phyloP scores from a whole-genome alignment of 208 protist species.

The Angomonas deanei region DNA sequence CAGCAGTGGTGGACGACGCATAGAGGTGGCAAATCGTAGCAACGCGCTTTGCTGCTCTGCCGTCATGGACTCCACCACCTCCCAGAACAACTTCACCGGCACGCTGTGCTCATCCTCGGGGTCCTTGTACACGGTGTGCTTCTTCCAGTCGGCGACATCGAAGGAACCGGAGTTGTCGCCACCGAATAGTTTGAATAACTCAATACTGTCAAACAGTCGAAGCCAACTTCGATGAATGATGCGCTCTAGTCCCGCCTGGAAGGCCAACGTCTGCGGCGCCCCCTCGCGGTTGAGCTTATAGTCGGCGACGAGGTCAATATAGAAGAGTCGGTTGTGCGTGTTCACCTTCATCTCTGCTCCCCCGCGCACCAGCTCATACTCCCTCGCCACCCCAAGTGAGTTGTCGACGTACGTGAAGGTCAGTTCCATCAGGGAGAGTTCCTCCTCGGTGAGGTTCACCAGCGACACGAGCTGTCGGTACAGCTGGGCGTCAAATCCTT shows the following conservation, averaged over 20 bases:
- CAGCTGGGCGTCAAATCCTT: slow-evolving; percentile 79
- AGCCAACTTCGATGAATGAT: slow-evolving; percentile 67
- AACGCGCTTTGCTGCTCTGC: slow-evolving; percentile 66
- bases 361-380: slow-evolving; percentile 75
- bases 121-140: slow-evolving; percentile 77
- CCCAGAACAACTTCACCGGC: slow-evolving; percentile 83
- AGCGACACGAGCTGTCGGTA: slow-evolving; percentile 82
- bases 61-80: slow-evolving; percentile 75
- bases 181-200: slow-evolving; percentile 81
- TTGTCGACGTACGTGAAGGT: slow-evolving; percentile 82
- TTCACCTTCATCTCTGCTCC: slow-evolving; percentile 84
- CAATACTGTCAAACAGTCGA: slow-evolving; percentile 81
- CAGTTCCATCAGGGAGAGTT: slow-evolving; percentile 61
- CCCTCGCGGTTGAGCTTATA: slow-evolving; percentile 91
- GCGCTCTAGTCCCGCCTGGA: slow-evolving; percentile 65
- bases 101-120: slow-evolving; percentile 45
- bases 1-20: slow-evolving; percentile 83
- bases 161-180: slow-evolving; percentile 67
- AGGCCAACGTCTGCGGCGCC: slow-evolving; percentile 73
- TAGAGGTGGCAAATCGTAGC: slow-evolving; percentile 87
- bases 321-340: slow-evolving; percentile 81
- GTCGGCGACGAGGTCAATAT: slow-evolving; percentile 90
- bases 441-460: slow-evolving; percentile 46
- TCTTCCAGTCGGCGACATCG: slow-evolving; percentile 85
- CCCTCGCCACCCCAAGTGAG: slow-evolving; percentile 50